Percentiles rank a stretch among this genome's conserved stretches.
These are phyloP conservation scores for Prunus kanzakura DNA, from an alignment of 306 rosid species.

Conservation along the genomic window DNA sequence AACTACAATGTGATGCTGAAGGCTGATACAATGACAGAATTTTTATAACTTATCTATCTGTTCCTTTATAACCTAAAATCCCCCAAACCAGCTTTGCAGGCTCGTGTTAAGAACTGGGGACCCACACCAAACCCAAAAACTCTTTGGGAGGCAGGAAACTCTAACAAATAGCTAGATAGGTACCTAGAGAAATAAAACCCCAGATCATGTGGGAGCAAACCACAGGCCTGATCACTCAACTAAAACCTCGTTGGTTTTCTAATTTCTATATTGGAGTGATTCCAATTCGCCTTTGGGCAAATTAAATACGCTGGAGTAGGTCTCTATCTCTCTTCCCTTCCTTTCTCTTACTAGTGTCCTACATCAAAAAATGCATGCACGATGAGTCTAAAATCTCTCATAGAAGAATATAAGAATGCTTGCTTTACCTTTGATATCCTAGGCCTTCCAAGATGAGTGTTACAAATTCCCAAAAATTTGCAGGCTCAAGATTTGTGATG, in stretches of 20 bases:
- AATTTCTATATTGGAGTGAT: background rate
- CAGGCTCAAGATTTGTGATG: conserved; percentile 72
- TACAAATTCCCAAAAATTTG: conserved; percentile 68
- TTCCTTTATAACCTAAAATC: too few relatives aligned
- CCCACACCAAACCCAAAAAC: background rate
- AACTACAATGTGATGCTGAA: background rate
- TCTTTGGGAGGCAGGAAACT: background rate
- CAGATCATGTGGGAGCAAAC: background rate
- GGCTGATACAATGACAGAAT: background rate
- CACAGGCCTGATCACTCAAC: background rate
- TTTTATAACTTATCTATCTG: too few relatives aligned
- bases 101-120: background rate
- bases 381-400: background rate
- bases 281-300: background rate
- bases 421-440: conserved; percentile 72
- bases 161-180: background rate
- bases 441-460: conserved; percentile 59
- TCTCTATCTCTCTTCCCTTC: background rate
- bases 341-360: background rate
- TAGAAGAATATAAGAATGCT: conserved; percentile 20
- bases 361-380: background rate
- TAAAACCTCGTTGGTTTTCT: background rate
- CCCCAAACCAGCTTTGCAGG: background rate
- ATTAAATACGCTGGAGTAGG: background rate
- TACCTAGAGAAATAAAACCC: background rate